Evolutionary conservation across 768 basidiomycete species (phyloP).

Genomic region (Mycena galericulata): DNA sequence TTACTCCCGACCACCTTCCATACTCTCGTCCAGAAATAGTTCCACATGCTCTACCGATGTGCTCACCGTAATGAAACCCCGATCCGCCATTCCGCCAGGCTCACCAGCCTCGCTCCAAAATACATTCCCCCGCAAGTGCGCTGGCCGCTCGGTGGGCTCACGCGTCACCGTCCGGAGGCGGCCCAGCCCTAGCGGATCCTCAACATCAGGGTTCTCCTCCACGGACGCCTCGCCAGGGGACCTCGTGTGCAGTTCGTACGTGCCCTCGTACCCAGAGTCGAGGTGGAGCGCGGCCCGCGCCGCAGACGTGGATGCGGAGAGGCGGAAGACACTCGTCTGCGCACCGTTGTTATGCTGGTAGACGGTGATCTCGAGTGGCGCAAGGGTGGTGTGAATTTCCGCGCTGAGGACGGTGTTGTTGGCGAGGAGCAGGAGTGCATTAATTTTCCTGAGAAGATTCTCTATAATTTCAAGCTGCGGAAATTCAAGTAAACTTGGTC

Average conservation of each 20-base stretch:
- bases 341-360: conserved; percentile 3
- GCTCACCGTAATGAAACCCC: conserved; percentile 9
- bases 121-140: conserved; percentile 6
- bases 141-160: conserved; percentile 4
- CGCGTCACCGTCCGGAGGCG: conserved; percentile 4
- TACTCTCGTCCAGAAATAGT: conserved; percentile 9
- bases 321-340: conserved; percentile 4
- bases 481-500: conserved; percentile 5
- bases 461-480: conserved; percentile 6
- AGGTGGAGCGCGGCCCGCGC: conserved; percentile 7
- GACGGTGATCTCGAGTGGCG: conserved; percentile 5
- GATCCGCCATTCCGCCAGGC: conserved; percentile 7
- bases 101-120: conserved; percentile 11
- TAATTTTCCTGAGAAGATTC: conserved; percentile 6
- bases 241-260: conserved; percentile 9
- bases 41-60: conserved; percentile 9
- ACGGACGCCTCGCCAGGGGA: conserved; percentile 7
- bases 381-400: conserved; percentile 6
- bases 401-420: conserved; percentile 9
- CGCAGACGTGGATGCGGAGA: conserved; percentile 9
- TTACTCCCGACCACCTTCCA: conserved; percentile 8
- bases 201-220: conserved; percentile 4
- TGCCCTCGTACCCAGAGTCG: conserved; percentile 8
- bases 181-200: conserved; percentile 6
- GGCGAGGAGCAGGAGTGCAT: conserved; percentile 9